A percentile compares a stretch with the other conserved stretches of the same genome.
These are phyloP conservation scores for Chaetomiaceae sp. DNA, from an alignment of 2,329 filamentous ascomycete species.

Conservation along the genomic window DNA sequence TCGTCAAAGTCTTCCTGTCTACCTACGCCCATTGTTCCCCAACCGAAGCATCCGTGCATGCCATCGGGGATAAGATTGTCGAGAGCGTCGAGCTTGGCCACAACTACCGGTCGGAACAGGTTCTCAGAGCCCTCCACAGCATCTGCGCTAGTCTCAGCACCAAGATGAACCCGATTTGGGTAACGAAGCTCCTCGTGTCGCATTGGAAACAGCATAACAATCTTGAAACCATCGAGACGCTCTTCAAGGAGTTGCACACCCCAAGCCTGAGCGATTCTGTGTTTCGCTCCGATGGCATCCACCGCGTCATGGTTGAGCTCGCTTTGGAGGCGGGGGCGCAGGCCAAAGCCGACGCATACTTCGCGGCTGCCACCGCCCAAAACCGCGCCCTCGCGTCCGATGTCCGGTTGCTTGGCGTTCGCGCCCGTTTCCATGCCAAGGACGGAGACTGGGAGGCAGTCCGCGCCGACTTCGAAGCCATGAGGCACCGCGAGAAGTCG, in stretches of 20 bases:
- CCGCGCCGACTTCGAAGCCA: slow-evolving; percentile 28
- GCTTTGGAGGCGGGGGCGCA: slow-evolving; percentile 32
- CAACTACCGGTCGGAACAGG: slow-evolving; percentile 24
- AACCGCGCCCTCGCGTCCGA: slow-evolving; percentile 27
- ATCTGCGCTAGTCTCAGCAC: slow-evolving; percentile 19
- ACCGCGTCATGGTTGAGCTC: slow-evolving; percentile 37
- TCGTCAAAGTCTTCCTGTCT: slow-evolving; percentile 31
- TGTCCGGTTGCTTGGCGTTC: slow-evolving; percentile 31
- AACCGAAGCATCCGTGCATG: slow-evolving; percentile 17
- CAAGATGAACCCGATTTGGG: slow-evolving; percentile 31
- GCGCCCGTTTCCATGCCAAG: slow-evolving; percentile 34
- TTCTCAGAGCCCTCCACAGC: slow-evolving; percentile 27
- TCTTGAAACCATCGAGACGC: slow-evolving; percentile 21
- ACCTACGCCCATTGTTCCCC: slow-evolving; percentile 28
- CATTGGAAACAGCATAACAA: slow-evolving; percentile 30
- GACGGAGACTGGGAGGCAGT: slow-evolving; percentile 38
- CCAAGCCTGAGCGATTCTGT: slow-evolving; percentile 24
- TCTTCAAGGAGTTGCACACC: slow-evolving; percentile 25
- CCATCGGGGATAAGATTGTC: slow-evolving; percentile 29
- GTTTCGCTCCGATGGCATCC: slow-evolving; percentile 28
- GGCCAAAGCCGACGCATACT: slow-evolving; percentile 28
- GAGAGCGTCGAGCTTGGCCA: slow-evolving; percentile 28
- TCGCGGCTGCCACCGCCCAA: slow-evolving; percentile 23
- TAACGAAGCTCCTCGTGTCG: slow-evolving; percentile 31
- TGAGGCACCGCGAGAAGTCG: slow-evolving; percentile 21